A percentile compares a stretch with the other conserved stretches of the same genome.
Conservation (phyloP, 305 asterid species). For the Galium porrigens region DNA sequence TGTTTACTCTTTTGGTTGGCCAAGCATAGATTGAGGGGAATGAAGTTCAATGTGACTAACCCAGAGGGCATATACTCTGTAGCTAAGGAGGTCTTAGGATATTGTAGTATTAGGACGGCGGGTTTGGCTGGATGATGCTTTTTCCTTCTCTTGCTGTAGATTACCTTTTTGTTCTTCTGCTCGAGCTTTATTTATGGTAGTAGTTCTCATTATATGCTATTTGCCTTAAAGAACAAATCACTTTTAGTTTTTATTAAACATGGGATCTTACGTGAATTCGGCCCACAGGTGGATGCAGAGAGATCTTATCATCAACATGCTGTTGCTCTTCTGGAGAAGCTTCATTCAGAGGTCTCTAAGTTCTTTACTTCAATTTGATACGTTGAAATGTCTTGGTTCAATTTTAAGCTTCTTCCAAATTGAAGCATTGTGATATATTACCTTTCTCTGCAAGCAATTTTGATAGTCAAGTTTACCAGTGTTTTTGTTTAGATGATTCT, state of each 20-base stretch:
- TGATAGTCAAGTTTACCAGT: constrained; percentile 14
- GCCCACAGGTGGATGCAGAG: constrained; percentile 75
- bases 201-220: background rate
- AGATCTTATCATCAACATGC: constrained; percentile 69
- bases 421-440: background rate
- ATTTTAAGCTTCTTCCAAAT: background rate
- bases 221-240: background rate
- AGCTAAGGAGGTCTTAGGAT: background rate
- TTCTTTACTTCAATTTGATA: background rate
- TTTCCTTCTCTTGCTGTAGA: background rate
- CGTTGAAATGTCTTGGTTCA: background rate
- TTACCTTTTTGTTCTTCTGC: background rate
- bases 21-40: background rate
- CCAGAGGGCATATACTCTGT: background rate
- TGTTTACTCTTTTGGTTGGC: background rate
- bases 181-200: background rate
- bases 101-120: background rate
- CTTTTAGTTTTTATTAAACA: constrained; percentile 5
- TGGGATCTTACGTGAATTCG: constrained; percentile 21
- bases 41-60: background rate
- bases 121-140: background rate
- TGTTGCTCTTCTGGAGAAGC: constrained; percentile 65
- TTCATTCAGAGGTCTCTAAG: constrained; percentile 52
- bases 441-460: background rate
- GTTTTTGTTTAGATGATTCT: constrained; percentile 42